Conservation (phyloP, 805 yeast species). For the Wickerhamiella brachini region DNA sequence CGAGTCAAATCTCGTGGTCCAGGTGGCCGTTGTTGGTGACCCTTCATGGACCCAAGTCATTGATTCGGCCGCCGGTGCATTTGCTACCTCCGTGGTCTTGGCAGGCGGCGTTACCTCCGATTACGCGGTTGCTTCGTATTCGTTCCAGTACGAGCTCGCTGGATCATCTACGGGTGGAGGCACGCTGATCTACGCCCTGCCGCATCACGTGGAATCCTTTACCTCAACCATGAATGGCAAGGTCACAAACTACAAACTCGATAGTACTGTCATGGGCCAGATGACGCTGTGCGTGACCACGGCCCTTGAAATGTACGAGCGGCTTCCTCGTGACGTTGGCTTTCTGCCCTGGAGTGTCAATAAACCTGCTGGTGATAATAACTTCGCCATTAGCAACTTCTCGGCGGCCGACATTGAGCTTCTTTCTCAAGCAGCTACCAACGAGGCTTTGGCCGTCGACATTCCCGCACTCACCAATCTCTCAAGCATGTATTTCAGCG, state of each 20-base stretch:
- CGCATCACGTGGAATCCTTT: conserved; percentile 47
- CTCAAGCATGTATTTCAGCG: conserved; percentile 84
- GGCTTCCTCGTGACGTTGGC: conserved; percentile 31
- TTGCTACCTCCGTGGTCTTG: conserved; percentile 37
- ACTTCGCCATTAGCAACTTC: conserved; percentile 30
- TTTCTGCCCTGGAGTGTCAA: conserved; percentile 44
- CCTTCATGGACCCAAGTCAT: conserved; percentile 28
- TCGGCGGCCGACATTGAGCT: conserved; percentile 27
- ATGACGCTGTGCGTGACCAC: conserved; percentile 27
- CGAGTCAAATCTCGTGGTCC: conserved; percentile 17
- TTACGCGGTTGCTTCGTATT: conserved; percentile 30
- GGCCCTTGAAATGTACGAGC: conserved; percentile 24
- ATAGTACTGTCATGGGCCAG: conserved; percentile 36
- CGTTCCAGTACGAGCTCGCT: conserved; percentile 34
- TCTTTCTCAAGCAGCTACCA: conserved; percentile 34
- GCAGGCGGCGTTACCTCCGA: conserved; percentile 33
- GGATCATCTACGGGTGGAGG: conserved; percentile 36
- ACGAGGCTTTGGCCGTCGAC: conserved; percentile 38
- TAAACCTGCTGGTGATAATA: conserved; percentile 19
- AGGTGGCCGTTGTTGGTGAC: conserved; percentile 27
- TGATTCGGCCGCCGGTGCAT: conserved; percentile 59
- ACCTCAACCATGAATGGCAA: conserved; percentile 24
- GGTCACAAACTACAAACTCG: conserved; percentile 25
- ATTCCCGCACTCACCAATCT: conserved; percentile 42
- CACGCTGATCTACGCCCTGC: conserved; percentile 45